Percentiles rank a stretch among this genome's conserved stretches.
Conservation (phyloP, 805 yeast species). For the Blastobotrys chiropterorum region DNA sequence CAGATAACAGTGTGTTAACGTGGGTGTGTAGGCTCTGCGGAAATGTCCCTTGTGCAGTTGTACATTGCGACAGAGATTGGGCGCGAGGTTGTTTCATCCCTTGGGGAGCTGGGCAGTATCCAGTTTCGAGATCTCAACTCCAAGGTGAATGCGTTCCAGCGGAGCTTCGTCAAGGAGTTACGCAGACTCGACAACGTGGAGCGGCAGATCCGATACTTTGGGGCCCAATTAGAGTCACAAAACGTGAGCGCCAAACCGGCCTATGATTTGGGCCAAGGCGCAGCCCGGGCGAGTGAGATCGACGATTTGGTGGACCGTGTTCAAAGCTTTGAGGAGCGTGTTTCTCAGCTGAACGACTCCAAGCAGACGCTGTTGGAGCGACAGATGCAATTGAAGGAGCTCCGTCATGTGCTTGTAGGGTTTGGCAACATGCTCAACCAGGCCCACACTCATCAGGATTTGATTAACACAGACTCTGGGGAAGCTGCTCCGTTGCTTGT, state of each 20-base stretch:
- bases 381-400: slow-evolving; percentile 63
- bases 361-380: slow-evolving; percentile 55
- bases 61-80: slow-evolving; percentile 88
- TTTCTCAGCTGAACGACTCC: slow-evolving; percentile 64
- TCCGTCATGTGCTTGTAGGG: slow-evolving; percentile 53
- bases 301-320: slow-evolving; percentile 66
- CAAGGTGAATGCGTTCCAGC: slow-evolving; percentile 76
- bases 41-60: slow-evolving; percentile 88
- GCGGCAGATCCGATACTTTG: slow-evolving; percentile 59
- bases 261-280: slow-evolving; percentile 37
- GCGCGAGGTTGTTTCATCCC: slow-evolving; percentile 73
- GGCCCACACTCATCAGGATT: slow-evolving; percentile 27
- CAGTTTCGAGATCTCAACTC: slow-evolving; percentile 87
- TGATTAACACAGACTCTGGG: slow-evolving; percentile 32
- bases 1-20: neutral
- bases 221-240: slow-evolving; percentile 27
- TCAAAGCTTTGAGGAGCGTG: slow-evolving; percentile 63
- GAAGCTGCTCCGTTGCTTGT: slow-evolving; percentile 34
- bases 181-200: slow-evolving; percentile 80
- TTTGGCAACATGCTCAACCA: slow-evolving; percentile 41
- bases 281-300: slow-evolving; percentile 49
- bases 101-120: slow-evolving; percentile 80
- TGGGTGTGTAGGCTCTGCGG: slow-evolving; percentile 68
- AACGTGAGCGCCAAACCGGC: slow-evolving; percentile 29
- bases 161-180: slow-evolving; percentile 84